Base-by-base conservation (phyloP, 2,329 filamentous ascomycete genomes). In the Thermothelomyces thermophilus region DNA sequence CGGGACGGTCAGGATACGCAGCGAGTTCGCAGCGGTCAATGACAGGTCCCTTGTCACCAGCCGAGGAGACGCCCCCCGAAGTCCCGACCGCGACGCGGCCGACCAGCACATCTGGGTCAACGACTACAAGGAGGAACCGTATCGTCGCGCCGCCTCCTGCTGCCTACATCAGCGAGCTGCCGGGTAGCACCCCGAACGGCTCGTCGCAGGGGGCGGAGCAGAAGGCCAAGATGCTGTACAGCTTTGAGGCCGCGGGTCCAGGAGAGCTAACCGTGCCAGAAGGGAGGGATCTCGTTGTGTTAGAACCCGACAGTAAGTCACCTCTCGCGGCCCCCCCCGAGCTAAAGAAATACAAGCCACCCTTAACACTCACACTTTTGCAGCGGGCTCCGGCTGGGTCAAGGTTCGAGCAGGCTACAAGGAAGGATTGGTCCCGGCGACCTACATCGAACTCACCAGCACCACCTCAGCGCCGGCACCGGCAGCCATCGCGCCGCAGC, bases 371-470 rank as follows among this genome's bases (percentile, higher is more conserved):
- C 37, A 9, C 20, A 4, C 22, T 26, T 24, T 42, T 43, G 20
- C 59, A 95, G 91, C 95, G 68, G 91, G 91, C 52, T 83, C 85
- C 35, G 93, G 93, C 36, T 98, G 93, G 93, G 79, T 89, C 60
- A 91, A 86, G 66, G 82, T 98, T 52, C 84, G 86, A 45, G 76
- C 78, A 30, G 86, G 85, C 16, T 78, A 77, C 58, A 82, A 83
- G 58, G 84, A 91, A 69, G 93, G 93, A 33, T 76, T 97, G 22
- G 90, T 98, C 0, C 93, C 93, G 1, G 79, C 90, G 5, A 78
- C 83, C 5, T 98, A 98, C 65, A 74, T 95, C 39, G 90, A 97
- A 60, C 65, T 84, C 9, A 31, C 33, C 13, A 35, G 13, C 33
- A 35, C 33, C 33, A n/a, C 33, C 33, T 68, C 79, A 2, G 59